Base-by-base conservation (phyloP, 1,284 basidiomycete genomes). In the Schizopora paradoxa region DNA sequence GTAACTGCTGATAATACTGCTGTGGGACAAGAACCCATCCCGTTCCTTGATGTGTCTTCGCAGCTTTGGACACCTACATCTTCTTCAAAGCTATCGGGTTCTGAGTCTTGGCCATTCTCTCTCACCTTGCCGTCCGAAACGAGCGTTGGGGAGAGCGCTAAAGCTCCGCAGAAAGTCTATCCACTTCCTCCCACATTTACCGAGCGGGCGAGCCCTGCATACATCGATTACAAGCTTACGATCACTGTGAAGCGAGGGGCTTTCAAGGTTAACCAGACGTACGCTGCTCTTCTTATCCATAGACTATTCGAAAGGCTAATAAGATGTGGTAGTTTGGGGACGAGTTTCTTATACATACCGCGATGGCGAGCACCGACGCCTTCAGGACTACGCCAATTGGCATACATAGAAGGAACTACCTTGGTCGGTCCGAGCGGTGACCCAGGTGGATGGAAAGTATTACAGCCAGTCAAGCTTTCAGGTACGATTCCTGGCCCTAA, bases 191-290 rank as follows among this genome's bases (percentile, higher is more conserved):
- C 66, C 4, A 66, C 58, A 10, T 67, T 67, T 52, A 60, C 62
- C 16, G 67, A 69, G 51, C 58, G 65, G 11, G 66, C 64, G 1
- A 65, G 63, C 27, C 57, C 66, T 2, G 61, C 58, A 7, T 68
- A 70, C 36, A 58, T 70, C 41, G 66, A 69, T 47, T 70, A 70
- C 54, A 64, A 63, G 53, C 44, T 69, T 14, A 48, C 59, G 6
- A 62, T 63, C 16, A 66, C 62, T 5, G 58, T 68, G n/a, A 58
- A 57, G 19, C 56, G 63, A 25, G 57, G 61, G 6, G 42, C 56
- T 2, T 56, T 66, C 39, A 58, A 56, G 47, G 59, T 64, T 16
- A 60, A 66, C 45, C 59, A 61, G 44, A 61, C 56, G 66, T 66
- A 48, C 26, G 59, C 52, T 43, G 16, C n/a, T 21, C 11, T 22